phyloP scores from a whole-genome alignment of 768 basidiomycete genomes.

The Pisolithus microcarpus region DNA sequence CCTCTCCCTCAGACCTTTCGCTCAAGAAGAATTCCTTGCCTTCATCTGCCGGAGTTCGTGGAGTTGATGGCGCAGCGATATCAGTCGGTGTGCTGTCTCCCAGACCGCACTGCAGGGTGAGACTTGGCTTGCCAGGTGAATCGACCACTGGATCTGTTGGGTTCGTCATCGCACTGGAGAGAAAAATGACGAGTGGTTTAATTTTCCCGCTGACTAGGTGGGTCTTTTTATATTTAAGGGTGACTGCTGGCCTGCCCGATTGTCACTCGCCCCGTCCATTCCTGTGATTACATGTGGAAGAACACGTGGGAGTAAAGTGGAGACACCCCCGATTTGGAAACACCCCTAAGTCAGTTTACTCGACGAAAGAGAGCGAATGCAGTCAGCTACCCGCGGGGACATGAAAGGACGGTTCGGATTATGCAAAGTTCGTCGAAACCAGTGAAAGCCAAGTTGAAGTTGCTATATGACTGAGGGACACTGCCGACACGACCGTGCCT shows the following conservation, averaged over 20 bases:
- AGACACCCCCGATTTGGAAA: background rate
- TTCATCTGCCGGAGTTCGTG: slow-evolving; percentile 90
- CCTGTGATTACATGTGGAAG: background rate
- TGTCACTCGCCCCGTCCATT: background rate
- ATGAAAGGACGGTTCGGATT: no score
- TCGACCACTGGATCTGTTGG: background rate
- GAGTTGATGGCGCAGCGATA: slow-evolving; percentile 37
- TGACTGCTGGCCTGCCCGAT: background rate
- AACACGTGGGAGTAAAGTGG: background rate
- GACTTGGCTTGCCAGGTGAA: slow-evolving; percentile 2
- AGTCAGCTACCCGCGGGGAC: background rate
- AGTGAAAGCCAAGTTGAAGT: no score
- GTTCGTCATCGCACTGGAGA: slow-evolving; percentile 10
- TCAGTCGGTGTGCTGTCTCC: background rate
- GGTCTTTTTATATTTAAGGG: background rate
- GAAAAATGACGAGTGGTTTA: background rate
- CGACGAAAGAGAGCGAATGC: background rate
- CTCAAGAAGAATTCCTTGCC: slow-evolving; percentile 83
- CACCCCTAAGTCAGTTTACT: background rate
- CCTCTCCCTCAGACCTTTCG: slow-evolving; percentile 41
- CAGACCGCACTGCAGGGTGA: slow-evolving; percentile 7
- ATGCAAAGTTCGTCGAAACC: no score
- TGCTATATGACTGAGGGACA: no score
- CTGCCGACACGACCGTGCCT: no score
- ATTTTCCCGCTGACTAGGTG: background rate